Evolutionary conservation across 805 yeast genomes (phyloP), one percentile per base, ranked within the genome.

Genomic region (Candida insectorum): DNA sequence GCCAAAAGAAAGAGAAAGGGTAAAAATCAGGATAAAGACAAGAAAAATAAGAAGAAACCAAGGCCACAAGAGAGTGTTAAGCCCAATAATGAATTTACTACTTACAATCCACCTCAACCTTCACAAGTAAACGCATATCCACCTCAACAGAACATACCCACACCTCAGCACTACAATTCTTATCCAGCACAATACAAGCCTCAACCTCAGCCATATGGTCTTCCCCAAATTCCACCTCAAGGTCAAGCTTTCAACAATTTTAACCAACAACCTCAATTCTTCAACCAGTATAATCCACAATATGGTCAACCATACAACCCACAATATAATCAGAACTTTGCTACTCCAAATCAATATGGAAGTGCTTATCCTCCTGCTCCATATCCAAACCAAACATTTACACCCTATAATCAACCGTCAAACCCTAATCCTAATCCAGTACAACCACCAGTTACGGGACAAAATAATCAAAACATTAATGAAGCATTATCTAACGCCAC

Each of bases 1-100:
- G 75, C 75, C 28, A 89, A 83, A 52, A 75, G 72, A 33, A 58
- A 69, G 15, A 85, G 82, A 58, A 74, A 73, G 38, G 56, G 54
- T 44, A 75, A 75, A 58, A 77, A 74, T 47, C 71, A 68, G 40
- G 69, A 63, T 40, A 68, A 60, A 36, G 60, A 49, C 29, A 52
- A 51, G 12, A 42, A 45, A 5, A 39, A 34, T 26, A 32, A 39
- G 11, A 31, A 36, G 9, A 29, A 20, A 27, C 25, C 11, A 12
- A 16, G 11, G 17, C 34, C 10, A 12, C 28, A 17, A 29, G 24
- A 13, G 17, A 24, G 14, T 12, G 7, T 12, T 7, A 11, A 12
- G 12, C 14, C 26, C 26, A 24, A 13, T 10, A 14, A 17, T 15
- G 14, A 13, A 8, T 30, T 30, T 20, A 26, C 27, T 15, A 9